A percentile compares a stretch with the other conserved stretches of the same genome.
Conservation (phyloP, 192 early-diverging fungal genomes). For the Backusella westeae region DNA sequence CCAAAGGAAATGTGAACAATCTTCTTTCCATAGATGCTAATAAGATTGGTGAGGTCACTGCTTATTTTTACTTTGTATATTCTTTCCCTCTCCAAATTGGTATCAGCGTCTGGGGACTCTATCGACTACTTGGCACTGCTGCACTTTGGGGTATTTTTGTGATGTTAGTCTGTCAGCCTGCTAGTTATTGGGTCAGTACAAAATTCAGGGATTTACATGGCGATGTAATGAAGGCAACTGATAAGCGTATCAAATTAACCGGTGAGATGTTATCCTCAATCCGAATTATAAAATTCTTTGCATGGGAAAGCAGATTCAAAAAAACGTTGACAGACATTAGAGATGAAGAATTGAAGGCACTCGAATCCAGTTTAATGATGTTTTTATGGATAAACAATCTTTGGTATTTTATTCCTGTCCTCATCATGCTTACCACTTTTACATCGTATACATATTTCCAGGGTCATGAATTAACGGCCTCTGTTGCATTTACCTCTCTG, state of each 20-base stretch:
- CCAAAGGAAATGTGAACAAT: conserved; percentile 56
- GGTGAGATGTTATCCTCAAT: conserved; percentile 88
- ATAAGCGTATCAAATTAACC: conserved; percentile 77
- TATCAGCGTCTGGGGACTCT: conserved; percentile 66
- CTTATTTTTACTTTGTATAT: conserved; percentile 60
- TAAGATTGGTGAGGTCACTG: conserved; percentile 45
- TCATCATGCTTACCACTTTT: conserved; percentile 50
- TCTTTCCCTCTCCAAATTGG: conserved; percentile 61
- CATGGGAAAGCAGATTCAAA: conserved; percentile 76
- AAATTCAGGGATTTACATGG: conserved; percentile 45
- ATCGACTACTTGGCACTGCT: conserved; percentile 73
- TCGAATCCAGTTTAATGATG: conserved; percentile 47
- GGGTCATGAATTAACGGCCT: conserved; percentile 56
- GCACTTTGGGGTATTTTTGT: conserved; percentile 75
- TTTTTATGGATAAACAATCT: conserved; percentile 57
- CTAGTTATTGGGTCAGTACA: conserved; percentile 46
- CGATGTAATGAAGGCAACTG: conserved; percentile 54
- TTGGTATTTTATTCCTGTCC: conserved; percentile 55
- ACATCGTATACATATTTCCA: conserved; percentile 61
- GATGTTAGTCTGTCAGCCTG: conserved; percentile 62
- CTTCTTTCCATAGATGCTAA: conserved; percentile 61
- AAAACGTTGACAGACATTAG: conserved; percentile 60
- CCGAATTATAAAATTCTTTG: conserved; percentile 90
- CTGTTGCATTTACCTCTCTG: conserved; percentile 65
- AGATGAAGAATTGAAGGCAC: conserved; percentile 56